Base-by-base conservation (phyloP, 805 yeast genomes). In the Pichia ethanolica region DNA sequence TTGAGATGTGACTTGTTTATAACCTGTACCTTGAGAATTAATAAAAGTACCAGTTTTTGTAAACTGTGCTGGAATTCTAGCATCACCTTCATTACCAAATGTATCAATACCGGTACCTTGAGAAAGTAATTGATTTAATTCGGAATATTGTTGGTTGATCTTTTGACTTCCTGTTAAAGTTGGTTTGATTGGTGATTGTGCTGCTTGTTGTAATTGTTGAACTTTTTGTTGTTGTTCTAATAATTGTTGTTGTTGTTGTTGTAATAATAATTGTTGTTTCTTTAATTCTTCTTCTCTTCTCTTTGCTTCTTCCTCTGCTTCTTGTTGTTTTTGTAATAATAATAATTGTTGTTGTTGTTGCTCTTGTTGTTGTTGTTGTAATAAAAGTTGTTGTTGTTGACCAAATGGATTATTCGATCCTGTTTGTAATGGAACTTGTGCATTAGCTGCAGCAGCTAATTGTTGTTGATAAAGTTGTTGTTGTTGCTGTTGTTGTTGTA, bases 61-160 rank as follows among this genome's bases (percentile, higher is more conserved):
- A 64, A 86, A 91, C 62, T 91, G 97, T 42, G 95, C 95, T 4
- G 98, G 96, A 48, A 91, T 78, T 70, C 97, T 82, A 7, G 81
- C 66, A 25, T 80, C 83, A 48, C 96, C 96, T 14, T 85, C 81
- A 66, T 88, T 89, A 64, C 96, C 96, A 66, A 87, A 93, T 0
- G 97, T 90, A 69, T 90, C 99, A 50, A 89, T 73, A 34, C 96
- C 97, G 0, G 96, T 87, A 32, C 96, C 97, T 41, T 81, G 78
- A 11, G 93, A 88, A 55, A 91, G 71, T 48, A 90, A 72, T 47
- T 78, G 76, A 69, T 89, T 89, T 61, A 91, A 76, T 52, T 86
- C 90, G 53, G 89, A 72, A 74, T 78, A 68, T 60, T 77, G 72
- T 42, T 78, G 79, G 53, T 79, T 75, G 60, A 80, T 74, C 50